A percentile compares a stretch with the other conserved stretches of the same genome.
phyloP scores from a whole-genome alignment of 2,329 filamentous ascomycete genomes.

The Fusarium illudens region DNA sequence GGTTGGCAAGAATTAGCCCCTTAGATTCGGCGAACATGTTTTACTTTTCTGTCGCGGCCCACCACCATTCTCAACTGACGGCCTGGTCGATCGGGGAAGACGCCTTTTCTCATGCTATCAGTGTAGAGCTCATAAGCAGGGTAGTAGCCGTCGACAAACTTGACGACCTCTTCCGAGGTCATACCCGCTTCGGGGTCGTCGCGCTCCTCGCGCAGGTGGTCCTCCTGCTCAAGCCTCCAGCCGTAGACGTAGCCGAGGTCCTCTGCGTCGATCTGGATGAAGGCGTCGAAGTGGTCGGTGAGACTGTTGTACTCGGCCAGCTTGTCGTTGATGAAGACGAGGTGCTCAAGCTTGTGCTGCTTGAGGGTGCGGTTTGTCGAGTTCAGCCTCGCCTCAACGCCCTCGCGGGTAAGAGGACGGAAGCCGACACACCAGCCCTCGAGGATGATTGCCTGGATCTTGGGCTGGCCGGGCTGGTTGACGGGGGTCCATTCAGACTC shows the following conservation, averaged over 20 bases:
- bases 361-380: constrained; percentile 59
- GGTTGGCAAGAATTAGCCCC: constrained; percentile 5
- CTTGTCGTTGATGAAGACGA: constrained; percentile 60
- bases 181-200: constrained; percentile 72
- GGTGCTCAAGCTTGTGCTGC: constrained; percentile 58
- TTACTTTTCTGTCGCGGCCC: constrained; percentile 66
- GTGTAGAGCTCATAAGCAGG: constrained; percentile 77
- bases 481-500: constrained; percentile 68
- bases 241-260: constrained; percentile 79
- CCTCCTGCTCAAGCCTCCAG: constrained; percentile 86
- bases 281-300: constrained; percentile 61
- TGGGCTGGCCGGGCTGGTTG: constrained; percentile 58
- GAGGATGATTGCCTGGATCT: constrained; percentile 75
- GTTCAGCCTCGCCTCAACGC: constrained; percentile 62
- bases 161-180: constrained; percentile 79
- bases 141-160: constrained; percentile 76
- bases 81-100: constrained; percentile 59
- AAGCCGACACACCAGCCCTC: constrained; percentile 96
- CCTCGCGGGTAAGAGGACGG: constrained; percentile 64
- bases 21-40: constrained; percentile 61
- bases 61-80: constrained; percentile 71
- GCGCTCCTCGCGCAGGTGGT: constrained; percentile 68
- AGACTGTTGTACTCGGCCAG: constrained; percentile 58
- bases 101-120: constrained; percentile 64
- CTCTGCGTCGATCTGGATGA: constrained; percentile 73